Evolutionary conservation across 768 basidiomycete genomes (phyloP).

Genomic region (Pleurotus eryngii): DNA sequence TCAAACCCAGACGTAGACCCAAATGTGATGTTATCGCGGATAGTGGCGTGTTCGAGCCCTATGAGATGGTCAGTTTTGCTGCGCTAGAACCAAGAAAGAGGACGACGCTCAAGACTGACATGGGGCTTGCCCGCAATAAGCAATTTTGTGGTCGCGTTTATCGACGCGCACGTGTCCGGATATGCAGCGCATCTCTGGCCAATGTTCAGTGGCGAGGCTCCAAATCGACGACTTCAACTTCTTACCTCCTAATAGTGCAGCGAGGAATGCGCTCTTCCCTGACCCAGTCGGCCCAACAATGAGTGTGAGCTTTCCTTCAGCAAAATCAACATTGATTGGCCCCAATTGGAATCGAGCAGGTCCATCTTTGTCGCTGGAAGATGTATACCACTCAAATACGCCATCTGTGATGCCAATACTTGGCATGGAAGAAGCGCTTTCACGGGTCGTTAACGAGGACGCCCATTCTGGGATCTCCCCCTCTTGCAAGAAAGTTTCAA

Average conservation of each 20-base stretch:
- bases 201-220: no score
- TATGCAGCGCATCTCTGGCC: conserved; percentile 55
- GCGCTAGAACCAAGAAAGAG: conserved; percentile 5
- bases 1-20: conserved; percentile 58
- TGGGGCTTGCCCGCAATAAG: conserved; percentile 67
- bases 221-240: background rate
- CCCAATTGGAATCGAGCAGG: conserved; percentile 50
- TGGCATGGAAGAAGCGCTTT: conserved; percentile 10
- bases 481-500: conserved; percentile 69
- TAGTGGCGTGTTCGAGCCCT: conserved; percentile 81
- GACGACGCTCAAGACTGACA: conserved; percentile 34
- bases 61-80: conserved; percentile 22
- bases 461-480: conserved; percentile 80
- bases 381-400: conserved; percentile 54
- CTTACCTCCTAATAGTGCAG: conserved; percentile 65
- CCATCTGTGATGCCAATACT: conserved; percentile 54
- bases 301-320: conserved; percentile 52
- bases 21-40: conserved; percentile 80
- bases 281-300: conserved; percentile 66
- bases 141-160: conserved; percentile 57
- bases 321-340: conserved; percentile 56
- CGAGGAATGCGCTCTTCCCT: conserved; percentile 64
- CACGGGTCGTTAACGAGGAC: conserved; percentile 49
- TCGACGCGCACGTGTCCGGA: conserved; percentile 51
- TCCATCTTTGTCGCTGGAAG: conserved; percentile 20